These are phyloP conservation scores for Mucor racemosus DNA, from an alignment of 371 early-diverging fungal species.

Conservation along the genomic window DNA sequence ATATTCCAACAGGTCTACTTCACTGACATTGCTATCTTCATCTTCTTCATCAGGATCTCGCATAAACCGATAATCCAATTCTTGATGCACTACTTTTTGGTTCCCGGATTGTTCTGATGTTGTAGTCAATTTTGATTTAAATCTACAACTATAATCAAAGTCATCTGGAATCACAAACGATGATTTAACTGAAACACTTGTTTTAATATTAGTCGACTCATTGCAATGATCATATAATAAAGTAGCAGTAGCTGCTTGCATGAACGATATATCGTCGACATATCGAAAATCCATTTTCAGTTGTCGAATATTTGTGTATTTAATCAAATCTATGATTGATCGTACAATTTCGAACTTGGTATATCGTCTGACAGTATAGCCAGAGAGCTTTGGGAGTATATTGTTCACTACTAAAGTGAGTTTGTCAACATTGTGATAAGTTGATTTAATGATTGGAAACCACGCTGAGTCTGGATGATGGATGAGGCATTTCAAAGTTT, in stretches of 20 bases:
- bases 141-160: not conserved
- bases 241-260: not conserved
- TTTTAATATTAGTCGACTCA: not conserved
- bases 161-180: not conserved
- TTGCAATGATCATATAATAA: not conserved
- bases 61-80: not conserved
- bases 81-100: not conserved
- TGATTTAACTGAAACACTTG: not conserved
- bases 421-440: not conserved
- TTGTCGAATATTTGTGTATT: not conserved
- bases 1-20: not conserved
- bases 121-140: not conserved
- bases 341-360: slow-evolving; percentile 5
- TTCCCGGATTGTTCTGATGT: not conserved
- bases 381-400: not conserved
- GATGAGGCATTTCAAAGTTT: not conserved
- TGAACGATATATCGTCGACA: not conserved
- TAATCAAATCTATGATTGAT: not conserved
- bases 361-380: not conserved
- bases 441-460: not conserved
- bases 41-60: not conserved
- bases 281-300: not conserved
- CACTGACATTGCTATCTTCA: not conserved
- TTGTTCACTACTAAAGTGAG: not conserved
- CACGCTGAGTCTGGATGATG: slow-evolving; percentile 2